A percentile compares a stretch with the other conserved stretches of the same genome.
These are phyloP conservation scores for Pyrenula massariospora DNA, from an alignment of 495 filamentous ascomycete genomes.

Conservation along the genomic window DNA sequence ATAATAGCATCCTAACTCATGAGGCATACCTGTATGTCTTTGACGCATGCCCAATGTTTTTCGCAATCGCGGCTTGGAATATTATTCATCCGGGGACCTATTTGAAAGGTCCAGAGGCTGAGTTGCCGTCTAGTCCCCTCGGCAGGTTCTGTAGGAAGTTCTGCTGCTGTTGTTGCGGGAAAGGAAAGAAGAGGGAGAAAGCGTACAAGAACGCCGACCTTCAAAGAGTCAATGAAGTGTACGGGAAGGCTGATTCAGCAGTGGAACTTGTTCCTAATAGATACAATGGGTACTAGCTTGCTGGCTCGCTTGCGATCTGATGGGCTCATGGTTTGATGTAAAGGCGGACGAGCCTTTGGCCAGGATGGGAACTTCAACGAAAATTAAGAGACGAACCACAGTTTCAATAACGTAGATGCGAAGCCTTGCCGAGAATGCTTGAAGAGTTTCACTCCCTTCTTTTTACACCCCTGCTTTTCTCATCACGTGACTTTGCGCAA, in stretches of 20 bases:
- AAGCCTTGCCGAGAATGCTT: no score
- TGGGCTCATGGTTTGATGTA: no score
- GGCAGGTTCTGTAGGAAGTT: background rate
- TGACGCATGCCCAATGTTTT: conserved; percentile 47
- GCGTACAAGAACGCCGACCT: background rate
- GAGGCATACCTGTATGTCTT: conserved; percentile 44
- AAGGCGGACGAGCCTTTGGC: no score
- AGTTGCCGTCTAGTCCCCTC: background rate
- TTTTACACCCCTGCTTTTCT: background rate
- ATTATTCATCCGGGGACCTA: conserved; percentile 39
- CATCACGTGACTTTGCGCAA: background rate
- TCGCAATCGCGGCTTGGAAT: conserved; percentile 32
- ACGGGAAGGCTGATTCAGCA: background rate
- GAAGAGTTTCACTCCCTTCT: no score
- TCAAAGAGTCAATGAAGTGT: background rate
- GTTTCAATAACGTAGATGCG: no score
- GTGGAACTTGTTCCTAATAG: background rate
- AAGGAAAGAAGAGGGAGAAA: background rate
- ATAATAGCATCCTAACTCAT: conserved; percentile 35
- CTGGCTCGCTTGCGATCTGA: no score
- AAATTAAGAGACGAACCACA: no score
- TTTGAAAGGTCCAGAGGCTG: conserved; percentile 26
- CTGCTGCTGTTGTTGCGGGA: background rate
- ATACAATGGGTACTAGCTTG: background rate
- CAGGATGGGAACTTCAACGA: no score